Conservation (phyloP, 2,329 filamentous ascomycete species). For the Ceratocystis lukuohia region DNA sequence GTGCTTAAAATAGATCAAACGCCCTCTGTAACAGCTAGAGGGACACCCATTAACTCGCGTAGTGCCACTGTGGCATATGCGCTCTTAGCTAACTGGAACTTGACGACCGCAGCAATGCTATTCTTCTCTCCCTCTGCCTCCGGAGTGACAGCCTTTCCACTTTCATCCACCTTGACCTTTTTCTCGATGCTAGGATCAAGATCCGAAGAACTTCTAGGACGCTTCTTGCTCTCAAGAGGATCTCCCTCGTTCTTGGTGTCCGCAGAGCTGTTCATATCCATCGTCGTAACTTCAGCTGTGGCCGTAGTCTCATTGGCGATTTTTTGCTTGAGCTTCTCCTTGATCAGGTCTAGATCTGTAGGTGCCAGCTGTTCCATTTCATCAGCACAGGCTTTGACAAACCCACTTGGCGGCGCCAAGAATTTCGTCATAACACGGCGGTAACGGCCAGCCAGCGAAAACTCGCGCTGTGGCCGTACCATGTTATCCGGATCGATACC, state of each 20-base stretch:
- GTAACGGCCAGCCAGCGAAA: conserved; percentile 79
- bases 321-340: conserved; percentile 27
- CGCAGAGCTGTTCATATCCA: conserved; percentile 18
- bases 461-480: conserved; percentile 73
- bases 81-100: conserved; percentile 62
- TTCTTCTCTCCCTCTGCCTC: conserved; percentile 25
- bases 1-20: neutral
- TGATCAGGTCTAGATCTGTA: conserved; percentile 66
- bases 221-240: conserved; percentile 14
- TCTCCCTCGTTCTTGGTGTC: conserved; percentile 16
- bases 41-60: conserved; percentile 55
- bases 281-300: conserved; percentile 15
- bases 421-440: conserved; percentile 69
- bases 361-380: conserved; percentile 74
- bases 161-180: conserved; percentile 24
- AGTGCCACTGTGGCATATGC: conserved; percentile 78
- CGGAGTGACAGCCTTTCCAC: conserved; percentile 11
- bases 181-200: conserved; percentile 21
- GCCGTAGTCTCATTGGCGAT: conserved; percentile 9
- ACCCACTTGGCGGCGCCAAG: conserved; percentile 48
- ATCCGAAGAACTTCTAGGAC: conserved; percentile 17
- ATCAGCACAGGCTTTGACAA: conserved; percentile 55
- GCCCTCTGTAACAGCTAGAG: neutral
- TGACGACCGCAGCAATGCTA: conserved; percentile 56
- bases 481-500: conserved; percentile 71